Evolutionary conservation across 306 rosid species (phyloP).

Genomic region (Quercus robur): DNA sequence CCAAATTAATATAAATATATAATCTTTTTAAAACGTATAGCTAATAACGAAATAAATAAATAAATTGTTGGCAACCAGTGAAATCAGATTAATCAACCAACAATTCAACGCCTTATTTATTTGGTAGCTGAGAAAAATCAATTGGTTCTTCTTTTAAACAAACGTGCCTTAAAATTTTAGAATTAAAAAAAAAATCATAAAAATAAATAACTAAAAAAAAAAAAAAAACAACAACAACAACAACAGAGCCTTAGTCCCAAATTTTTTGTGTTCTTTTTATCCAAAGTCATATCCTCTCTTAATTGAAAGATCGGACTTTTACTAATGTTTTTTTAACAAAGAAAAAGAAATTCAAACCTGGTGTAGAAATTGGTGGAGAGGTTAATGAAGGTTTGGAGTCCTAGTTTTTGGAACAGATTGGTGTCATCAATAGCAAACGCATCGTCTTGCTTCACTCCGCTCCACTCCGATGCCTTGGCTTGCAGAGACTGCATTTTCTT

Average conservation of each 20-base stretch:
- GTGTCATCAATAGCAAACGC: slow-evolving; percentile 74
- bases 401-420: slow-evolving; percentile 61
- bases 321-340: no score
- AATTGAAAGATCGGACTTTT: no score
- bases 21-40: no score
- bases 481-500: slow-evolving; percentile 62
- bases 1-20: background rate
- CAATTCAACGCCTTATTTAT: background rate
- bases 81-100: background rate
- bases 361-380: slow-evolving; percentile 87
- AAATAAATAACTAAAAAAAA: background rate
- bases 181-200: no score
- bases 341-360: slow-evolving; percentile 33
- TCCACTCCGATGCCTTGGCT: slow-evolving; percentile 78
- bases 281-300: no score
- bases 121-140: background rate
- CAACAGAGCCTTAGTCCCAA: no score
- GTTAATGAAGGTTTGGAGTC: slow-evolving; percentile 65
- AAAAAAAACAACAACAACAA: no score
- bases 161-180: background rate
- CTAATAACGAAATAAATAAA: no score
- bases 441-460: slow-evolving; percentile 51
- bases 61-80: no score
- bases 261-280: no score
- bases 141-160: background rate